Evolutionary conservation across 192 early-diverging fungal genomes (phyloP).

Genomic region (Entomortierella beljakovae): DNA sequence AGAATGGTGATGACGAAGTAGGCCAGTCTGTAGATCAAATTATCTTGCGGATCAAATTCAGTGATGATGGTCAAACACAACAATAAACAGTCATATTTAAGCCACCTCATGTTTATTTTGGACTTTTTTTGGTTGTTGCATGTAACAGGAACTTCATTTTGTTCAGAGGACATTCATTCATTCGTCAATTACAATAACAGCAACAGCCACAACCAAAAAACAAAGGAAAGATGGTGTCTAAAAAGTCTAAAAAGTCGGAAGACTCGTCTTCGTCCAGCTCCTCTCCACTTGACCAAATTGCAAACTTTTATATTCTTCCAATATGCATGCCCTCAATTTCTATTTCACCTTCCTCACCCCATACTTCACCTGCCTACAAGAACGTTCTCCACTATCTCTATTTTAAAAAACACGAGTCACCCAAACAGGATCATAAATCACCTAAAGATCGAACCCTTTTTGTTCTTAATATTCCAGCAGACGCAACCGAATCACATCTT

Average conservation of each 20-base stretch:
- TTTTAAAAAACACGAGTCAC: constrained; percentile 57
- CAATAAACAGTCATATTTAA: constrained; percentile 12
- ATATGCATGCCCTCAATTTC: constrained; percentile 40
- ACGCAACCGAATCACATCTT: constrained; percentile 74
- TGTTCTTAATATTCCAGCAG: constrained; percentile 75
- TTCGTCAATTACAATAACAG: background rate
- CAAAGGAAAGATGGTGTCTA: constrained; percentile 29
- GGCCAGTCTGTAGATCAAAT: constrained; percentile 23
- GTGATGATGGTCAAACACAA: background rate
- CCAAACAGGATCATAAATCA: constrained; percentile 43
- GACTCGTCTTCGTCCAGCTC: background rate
- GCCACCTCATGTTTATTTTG: constrained; percentile 2
- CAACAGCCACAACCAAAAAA: background rate
- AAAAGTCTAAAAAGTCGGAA: constrained; percentile 32
- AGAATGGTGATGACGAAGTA: background rate
- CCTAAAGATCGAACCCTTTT: constrained; percentile 75
- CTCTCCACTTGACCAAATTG: constrained; percentile 22
- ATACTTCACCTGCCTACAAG: constrained; percentile 27
- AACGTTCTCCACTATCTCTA: constrained; percentile 53
- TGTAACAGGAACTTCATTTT: background rate
- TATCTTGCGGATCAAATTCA: constrained; percentile 39
- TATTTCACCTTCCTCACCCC: background rate
- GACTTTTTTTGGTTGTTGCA: constrained; percentile 7
- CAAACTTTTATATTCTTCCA: constrained; percentile 50
- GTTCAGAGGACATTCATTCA: background rate